These are phyloP conservation scores for Leishmania gerbilli DNA, from an alignment of 208 protist species.

Conservation along the genomic window DNA sequence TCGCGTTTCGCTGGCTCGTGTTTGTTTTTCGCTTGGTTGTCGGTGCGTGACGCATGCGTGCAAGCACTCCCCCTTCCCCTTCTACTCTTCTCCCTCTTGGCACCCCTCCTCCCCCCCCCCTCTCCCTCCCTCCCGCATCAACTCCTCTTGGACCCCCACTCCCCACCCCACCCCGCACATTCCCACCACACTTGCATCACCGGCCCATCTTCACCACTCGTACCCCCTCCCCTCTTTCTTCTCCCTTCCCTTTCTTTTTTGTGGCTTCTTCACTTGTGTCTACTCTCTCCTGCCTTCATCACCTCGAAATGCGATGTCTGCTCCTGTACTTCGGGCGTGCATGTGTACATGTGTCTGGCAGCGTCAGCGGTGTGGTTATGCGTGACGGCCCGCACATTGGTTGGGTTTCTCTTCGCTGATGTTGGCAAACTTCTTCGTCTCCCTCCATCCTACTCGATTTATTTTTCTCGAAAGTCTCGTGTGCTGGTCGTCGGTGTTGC, in stretches of 20 bases:
- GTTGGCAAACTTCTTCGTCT: neutral
- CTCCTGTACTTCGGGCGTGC: neutral
- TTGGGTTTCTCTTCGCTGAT: neutral
- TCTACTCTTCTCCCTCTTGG: too few species aligned
- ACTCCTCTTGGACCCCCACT: too few species aligned
- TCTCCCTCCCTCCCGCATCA: neutral
- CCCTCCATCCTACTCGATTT: neutral
- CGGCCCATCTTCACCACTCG: too few species aligned
- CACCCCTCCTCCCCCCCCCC: too few species aligned
- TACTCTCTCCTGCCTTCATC: neutral
- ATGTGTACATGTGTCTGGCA: neutral
- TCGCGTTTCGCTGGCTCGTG: neutral
- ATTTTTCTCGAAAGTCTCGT: neutral
- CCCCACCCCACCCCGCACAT: too few species aligned
- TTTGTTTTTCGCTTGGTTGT: neutral
- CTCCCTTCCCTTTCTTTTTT: neutral
- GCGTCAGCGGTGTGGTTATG: neutral
- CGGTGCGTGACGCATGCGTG: neutral
- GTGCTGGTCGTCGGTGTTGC: neutral
- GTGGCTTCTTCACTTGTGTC: neutral
- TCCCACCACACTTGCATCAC: too few species aligned
- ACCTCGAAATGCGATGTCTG: neutral
- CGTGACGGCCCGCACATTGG: neutral
- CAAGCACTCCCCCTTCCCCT: neutral
- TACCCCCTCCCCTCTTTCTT: neutral